phyloP scores from a whole-genome alignment of 2,329 filamentous ascomycete species.

The Fusarium sp. region DNA sequence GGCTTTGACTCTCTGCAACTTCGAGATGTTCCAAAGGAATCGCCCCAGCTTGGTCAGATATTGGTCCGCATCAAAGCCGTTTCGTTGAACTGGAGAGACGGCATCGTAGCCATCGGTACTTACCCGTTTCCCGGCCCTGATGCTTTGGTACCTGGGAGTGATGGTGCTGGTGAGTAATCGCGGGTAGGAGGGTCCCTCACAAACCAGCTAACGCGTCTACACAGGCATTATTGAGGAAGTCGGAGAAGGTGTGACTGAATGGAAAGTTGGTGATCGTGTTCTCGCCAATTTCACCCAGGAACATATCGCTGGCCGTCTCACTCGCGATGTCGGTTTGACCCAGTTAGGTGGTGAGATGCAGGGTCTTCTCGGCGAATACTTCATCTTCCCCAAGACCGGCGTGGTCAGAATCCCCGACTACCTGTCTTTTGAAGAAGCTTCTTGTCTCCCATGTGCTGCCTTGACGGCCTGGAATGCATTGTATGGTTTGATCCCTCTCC shows the following conservation, averaged over 20 bases:
- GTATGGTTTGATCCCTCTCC: neutral
- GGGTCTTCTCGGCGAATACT: neutral
- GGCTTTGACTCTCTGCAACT: neutral
- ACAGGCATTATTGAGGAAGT: neutral
- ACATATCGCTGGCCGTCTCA: conserved; percentile 2
- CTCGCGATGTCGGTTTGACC: neutral
- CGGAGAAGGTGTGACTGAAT: neutral
- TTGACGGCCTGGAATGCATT: conserved; percentile 4
- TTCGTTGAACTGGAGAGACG: conserved; percentile 7
- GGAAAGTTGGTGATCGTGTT: neutral
- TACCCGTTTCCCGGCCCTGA: neutral
- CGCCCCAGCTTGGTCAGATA: neutral
- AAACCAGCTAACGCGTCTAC: neutral
- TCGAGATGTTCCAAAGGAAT: neutral
- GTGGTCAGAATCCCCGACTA: neutral
- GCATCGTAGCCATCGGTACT: neutral
- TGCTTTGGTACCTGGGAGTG: neutral
- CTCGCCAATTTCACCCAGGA: neutral
- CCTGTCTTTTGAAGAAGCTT: neutral
- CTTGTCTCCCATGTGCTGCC: neutral
- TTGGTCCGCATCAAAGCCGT: conserved; percentile 1
- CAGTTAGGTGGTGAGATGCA: neutral
- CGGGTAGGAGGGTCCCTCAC: too few species aligned
- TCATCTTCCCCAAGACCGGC: neutral
- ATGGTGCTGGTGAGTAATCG: neutral